Evolutionary conservation across 2,329 filamentous ascomycete species (phyloP), one percentile per base, ranked within the genome.

Genomic region (Cadophora malorum): DNA sequence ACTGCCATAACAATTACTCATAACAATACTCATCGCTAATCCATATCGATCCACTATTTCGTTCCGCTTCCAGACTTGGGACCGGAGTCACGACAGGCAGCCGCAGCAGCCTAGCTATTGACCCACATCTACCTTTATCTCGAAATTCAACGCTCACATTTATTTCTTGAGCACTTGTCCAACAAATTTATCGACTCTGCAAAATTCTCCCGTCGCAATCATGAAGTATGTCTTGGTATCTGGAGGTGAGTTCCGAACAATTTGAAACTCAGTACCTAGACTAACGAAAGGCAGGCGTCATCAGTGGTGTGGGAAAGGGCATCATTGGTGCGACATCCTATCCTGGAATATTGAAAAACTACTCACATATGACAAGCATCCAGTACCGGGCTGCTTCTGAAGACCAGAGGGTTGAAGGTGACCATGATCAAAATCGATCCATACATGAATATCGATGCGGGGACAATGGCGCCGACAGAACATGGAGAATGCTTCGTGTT

Each of bases 401-500:
- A 96, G 84, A 93, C 91, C 83, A 75, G 90, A 72, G 92, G 92
- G 59, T 84, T 95, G 68, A 93, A 91, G 81, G 90, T 93, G 88
- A 83, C 88, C 53, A 86, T 86, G 50, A 90, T 90, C 78, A 90
- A 91, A 80, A 87, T 90, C 74, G 88, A 92, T 77, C 89, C 90
- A 2, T 92, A 92, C 79, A 86, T 92, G 81, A 91, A 91, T 79
- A 85, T 92, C 78, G 90, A 92, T 83, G 90, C 90, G 19, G 90
- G 90, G 66, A 88, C 86, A 58, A 91, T 76, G 75, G 86, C 87
- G 75, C 88, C 88, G 45, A 88, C 84, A 71, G 86, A 90, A 79
- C 93, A 97, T 78, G 94, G 94, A 72, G 94, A 97, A 82, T 90
- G 91, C 73, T 97, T 95, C 78, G 94, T 97, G 60, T 86, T 96